Evolutionary conservation across 2,329 filamentous ascomycete genomes (phyloP).

Genomic region (Ophiostoma novo-ulmi): DNA sequence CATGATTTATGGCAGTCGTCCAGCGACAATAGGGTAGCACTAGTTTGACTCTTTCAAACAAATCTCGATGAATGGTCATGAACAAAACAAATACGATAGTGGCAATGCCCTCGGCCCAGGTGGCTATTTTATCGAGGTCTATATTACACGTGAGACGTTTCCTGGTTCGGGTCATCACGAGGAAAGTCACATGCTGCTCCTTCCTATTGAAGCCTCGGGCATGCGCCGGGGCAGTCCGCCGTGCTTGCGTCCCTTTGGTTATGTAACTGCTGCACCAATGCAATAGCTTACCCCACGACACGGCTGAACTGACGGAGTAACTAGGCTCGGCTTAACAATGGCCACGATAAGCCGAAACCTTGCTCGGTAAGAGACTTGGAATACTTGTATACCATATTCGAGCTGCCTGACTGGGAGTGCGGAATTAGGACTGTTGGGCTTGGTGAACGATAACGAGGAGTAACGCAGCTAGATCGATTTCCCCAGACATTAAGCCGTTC

Average conservation of each 20-base stretch:
- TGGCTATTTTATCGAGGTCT: background rate
- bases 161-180: background rate
- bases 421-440: background rate
- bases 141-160: background rate
- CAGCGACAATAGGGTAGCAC: too few species aligned
- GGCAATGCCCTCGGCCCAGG: too few species aligned
- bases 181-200: background rate
- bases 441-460: background rate
- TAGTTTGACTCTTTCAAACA: background rate
- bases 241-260: background rate
- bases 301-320: background rate
- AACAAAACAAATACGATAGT: background rate
- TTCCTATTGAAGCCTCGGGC: conserved; percentile 6
- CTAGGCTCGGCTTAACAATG: background rate
- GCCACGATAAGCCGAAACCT: background rate
- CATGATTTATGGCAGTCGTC: background rate
- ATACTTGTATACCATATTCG: background rate
- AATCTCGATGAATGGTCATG: background rate
- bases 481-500: background rate
- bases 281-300: background rate
- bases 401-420: background rate
- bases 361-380: conserved; percentile 1
- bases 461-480: background rate
- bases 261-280: background rate
- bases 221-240: conserved; percentile 11